Conservation (phyloP, 257 asterid species). For the Nicotiana obtusifolia region DNA sequence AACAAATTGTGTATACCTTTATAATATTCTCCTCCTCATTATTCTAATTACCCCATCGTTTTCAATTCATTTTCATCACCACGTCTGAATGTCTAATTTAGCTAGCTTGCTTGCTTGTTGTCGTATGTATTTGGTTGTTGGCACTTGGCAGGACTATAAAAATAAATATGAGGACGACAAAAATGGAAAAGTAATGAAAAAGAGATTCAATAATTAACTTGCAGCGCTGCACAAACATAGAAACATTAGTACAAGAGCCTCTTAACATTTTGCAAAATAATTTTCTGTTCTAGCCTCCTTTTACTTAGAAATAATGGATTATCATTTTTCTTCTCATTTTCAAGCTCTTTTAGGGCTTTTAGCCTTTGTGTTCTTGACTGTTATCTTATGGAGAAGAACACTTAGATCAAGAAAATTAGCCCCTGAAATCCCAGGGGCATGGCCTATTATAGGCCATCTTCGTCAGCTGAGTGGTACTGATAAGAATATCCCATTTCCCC, state of each 20-base stretch:
- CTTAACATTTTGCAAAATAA: neutral
- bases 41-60: no score
- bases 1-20: no score
- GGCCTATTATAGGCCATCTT: slow-evolving; percentile 64
- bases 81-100: no score
- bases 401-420: neutral
- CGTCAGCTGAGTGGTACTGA: slow-evolving; percentile 18
- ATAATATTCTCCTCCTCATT: no score
- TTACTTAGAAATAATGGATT: neutral
- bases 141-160: no score
- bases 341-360: neutral
- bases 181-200: no score
- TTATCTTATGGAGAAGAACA: neutral
- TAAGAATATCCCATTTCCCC: slow-evolving; percentile 9
- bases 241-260: no score
- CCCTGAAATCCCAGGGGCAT: slow-evolving; percentile 43
- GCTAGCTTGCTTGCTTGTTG: no score
- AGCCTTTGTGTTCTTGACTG: neutral
- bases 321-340: neutral
- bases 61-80: no score
- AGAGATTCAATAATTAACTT: no score
- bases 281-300: neutral
- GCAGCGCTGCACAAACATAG: neutral
- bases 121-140: no score
- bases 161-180: no score